Evolutionary conservation across 768 basidiomycete species (phyloP).

Genomic region (Tulasnella sp.): DNA sequence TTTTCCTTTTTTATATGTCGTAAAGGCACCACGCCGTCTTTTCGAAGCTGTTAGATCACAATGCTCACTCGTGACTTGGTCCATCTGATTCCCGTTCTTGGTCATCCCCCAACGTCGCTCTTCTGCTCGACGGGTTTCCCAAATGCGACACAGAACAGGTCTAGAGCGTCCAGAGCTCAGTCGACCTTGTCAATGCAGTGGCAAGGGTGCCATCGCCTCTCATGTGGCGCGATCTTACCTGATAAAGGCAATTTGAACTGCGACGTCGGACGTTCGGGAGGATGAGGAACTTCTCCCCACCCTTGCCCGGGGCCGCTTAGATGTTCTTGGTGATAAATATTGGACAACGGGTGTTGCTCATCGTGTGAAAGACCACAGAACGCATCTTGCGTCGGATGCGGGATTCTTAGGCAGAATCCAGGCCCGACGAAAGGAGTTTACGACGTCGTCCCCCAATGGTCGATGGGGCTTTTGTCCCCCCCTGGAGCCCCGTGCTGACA

Average conservation of each 20-base stretch:
- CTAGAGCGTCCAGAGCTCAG: too few species aligned
- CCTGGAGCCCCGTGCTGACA: background rate
- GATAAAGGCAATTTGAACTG: background rate
- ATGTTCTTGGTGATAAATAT: background rate
- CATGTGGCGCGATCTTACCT: background rate
- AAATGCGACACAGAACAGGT: too few species aligned
- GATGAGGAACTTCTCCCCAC: background rate
- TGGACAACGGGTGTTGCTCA: background rate
- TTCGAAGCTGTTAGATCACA: too few species aligned
- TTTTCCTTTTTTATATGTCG: too few species aligned
- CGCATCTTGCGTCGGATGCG: too few species aligned
- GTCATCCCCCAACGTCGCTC: too few species aligned
- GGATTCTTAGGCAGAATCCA: background rate
- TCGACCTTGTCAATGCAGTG: too few species aligned
- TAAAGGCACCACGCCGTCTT: too few species aligned
- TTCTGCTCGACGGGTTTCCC: too few species aligned
- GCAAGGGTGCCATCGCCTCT: background rate
- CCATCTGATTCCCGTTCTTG: too few species aligned
- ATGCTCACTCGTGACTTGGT: too few species aligned
- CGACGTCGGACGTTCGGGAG: background rate
- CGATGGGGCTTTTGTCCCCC: background rate
- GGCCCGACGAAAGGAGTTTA: constrained; percentile 5
- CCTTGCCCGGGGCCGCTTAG: background rate
- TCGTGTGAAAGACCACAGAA: background rate
- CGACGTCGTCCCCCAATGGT: background rate